Percentiles rank a stretch among this genome's conserved stretches.
These are phyloP conservation scores for Ephemerocybe angulata DNA, from an alignment of 768 basidiomycete genomes.

Conservation along the genomic window DNA sequence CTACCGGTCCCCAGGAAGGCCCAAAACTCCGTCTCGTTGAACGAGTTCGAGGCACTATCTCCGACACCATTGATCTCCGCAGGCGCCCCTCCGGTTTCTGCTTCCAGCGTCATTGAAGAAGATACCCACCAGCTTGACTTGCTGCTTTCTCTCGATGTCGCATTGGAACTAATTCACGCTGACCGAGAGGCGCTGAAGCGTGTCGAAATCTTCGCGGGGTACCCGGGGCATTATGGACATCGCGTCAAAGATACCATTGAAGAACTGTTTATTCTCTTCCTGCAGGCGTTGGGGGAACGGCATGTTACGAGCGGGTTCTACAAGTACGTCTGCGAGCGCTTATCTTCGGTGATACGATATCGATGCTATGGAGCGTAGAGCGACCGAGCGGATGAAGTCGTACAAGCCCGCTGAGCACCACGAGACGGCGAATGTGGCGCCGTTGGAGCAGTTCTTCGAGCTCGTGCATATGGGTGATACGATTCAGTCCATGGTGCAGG, in stretches of 20 bases:
- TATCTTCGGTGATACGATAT: conserved; percentile 11
- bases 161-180: conserved; percentile 89
- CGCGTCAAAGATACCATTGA: conserved; percentile 92
- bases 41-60: conserved; percentile 12
- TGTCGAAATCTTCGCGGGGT: conserved; percentile 83
- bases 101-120: conserved; percentile 4
- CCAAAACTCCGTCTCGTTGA: neutral
- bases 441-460: conserved; percentile 95
- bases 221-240: conserved; percentile 83
- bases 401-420: conserved; percentile 88
- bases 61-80: conserved; percentile 16
- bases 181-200: conserved; percentile 90
- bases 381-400: conserved; percentile 82
- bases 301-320: conserved; percentile 82
- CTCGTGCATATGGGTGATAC: conserved; percentile 96
- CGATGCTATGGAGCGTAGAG: conserved; percentile 48
- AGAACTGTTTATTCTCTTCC: conserved; percentile 84
- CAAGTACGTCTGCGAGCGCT: conserved; percentile 43
- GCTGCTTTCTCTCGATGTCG: conserved; percentile 86
- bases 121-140: conserved; percentile 62
- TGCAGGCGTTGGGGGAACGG: conserved; percentile 70
- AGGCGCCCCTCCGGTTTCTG: neutral
- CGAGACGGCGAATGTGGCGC: conserved; percentile 80
- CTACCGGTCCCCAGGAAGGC: conserved; percentile 8
- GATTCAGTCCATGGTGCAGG: conserved; percentile 95